phyloP scores from a whole-genome alignment of 345 rosid species.

The Eucalyptus virginea region DNA sequence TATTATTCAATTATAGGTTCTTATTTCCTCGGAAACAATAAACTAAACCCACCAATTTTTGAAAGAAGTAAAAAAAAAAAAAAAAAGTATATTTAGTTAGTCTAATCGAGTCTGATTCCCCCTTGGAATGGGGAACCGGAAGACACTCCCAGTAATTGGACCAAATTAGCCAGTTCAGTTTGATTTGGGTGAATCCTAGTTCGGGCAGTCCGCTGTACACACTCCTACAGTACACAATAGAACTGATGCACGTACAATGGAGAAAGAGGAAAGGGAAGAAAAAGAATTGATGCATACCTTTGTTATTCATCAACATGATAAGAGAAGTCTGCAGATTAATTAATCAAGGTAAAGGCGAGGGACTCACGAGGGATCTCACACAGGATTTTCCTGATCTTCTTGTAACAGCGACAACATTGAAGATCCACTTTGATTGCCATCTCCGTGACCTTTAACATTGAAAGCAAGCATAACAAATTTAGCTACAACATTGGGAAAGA shows the following conservation, averaged over 20 bases:
- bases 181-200: neutral
- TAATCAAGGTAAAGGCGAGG: neutral
- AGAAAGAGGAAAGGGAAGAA: neutral
- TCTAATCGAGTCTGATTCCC: neutral
- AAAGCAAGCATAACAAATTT: neutral
- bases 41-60: neutral
- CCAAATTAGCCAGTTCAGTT: neutral
- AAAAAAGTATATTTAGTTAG: too few species aligned
- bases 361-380: neutral
- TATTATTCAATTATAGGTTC: too few species aligned
- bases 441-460: neutral
- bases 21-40: too few species aligned
- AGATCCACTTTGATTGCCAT: neutral
- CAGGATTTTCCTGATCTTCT: neutral
- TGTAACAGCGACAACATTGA: neutral
- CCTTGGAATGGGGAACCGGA: too few species aligned
- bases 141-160: neutral
- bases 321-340: neutral
- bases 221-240: neutral
- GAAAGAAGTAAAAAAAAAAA: neutral
- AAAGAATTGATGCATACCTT: neutral
- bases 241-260: neutral
- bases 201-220: fast-evolving
- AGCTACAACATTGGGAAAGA: neutral
- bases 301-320: neutral